phyloP scores from a whole-genome alignment of 1,284 basidiomycete species.

The Anthracocystis panici-leucophaei region DNA sequence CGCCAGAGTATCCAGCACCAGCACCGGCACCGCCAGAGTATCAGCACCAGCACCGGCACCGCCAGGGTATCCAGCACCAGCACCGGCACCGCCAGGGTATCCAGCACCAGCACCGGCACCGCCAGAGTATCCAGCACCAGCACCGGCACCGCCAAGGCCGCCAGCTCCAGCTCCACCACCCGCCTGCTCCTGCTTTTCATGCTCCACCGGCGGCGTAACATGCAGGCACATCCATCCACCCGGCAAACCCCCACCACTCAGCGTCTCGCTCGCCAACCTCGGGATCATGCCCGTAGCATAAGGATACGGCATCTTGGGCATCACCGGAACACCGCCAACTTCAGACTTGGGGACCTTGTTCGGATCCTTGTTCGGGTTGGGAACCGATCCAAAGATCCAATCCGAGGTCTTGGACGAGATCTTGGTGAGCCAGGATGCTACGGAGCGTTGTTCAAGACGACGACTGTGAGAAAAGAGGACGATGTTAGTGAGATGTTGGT shows the following conservation, averaged over 20 bases:
- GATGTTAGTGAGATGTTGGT: neutral
- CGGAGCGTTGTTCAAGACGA: slow-evolving; percentile 19
- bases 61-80: slow-evolving; percentile 3
- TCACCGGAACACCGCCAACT: slow-evolving; percentile 14
- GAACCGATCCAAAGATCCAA: slow-evolving; percentile 37
- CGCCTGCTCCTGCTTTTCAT: neutral
- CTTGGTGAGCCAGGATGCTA: slow-evolving; percentile 23
- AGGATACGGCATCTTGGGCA: slow-evolving; percentile 39
- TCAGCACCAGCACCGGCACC: slow-evolving; percentile 2
- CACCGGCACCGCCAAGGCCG: neutral
- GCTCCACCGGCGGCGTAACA: slow-evolving; percentile 12
- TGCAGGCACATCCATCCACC: slow-evolving; percentile 41
- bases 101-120: slow-evolving; percentile 4
- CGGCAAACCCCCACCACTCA: slow-evolving; percentile 25
- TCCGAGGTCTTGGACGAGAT: slow-evolving; percentile 35
- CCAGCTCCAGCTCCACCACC: neutral
- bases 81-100: neutral
- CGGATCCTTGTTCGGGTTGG: neutral
- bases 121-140: neutral
- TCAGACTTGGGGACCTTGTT: slow-evolving; percentile 15
- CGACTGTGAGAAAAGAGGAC: neutral
- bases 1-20: slow-evolving; percentile 5
- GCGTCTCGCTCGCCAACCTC: slow-evolving; percentile 26
- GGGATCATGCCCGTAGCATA: slow-evolving; percentile 44
- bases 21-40: slow-evolving; percentile 1